Conservation (phyloP, 2,329 filamentous ascomycete genomes). For the Cladophialophora yegresii region DNA sequence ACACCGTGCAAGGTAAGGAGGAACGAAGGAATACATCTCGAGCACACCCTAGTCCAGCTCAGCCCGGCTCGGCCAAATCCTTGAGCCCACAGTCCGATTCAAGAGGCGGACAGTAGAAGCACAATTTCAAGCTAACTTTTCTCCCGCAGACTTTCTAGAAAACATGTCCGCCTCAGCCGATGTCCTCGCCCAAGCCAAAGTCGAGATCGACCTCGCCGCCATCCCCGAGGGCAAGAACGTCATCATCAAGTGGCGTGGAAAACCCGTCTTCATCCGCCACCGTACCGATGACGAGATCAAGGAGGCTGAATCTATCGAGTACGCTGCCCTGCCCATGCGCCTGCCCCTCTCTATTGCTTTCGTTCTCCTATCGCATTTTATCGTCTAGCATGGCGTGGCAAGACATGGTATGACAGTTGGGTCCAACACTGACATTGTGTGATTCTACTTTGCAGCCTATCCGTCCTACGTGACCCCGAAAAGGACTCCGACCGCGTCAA, state of each 20-base stretch:
- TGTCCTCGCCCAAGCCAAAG: constrained; percentile 98
- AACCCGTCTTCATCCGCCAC: constrained; percentile 99
- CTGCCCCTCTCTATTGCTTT: not conserved
- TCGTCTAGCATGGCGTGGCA: not conserved
- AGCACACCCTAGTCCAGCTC: not conserved
- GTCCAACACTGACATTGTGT: constrained; percentile 1
- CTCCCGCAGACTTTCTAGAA: constrained; percentile 84
- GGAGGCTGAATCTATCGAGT: constrained; percentile 84
- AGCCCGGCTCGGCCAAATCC: too few relatives aligned
- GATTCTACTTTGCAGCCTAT: constrained; percentile 48
- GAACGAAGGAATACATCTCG: not conserved
- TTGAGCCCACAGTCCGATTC: not conserved
- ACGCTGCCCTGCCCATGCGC: constrained; percentile 7
- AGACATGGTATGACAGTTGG: not conserved
- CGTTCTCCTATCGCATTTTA: not conserved
- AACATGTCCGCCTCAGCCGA: constrained; percentile 99
- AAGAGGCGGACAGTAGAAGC: not conserved
- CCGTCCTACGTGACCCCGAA: constrained; percentile 86
- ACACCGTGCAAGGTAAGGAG: constrained; percentile 88
- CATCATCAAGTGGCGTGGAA: constrained; percentile 99
- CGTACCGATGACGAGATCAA: constrained; percentile 90
- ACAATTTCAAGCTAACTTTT: constrained; percentile 1
- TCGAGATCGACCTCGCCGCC: constrained; percentile 87
- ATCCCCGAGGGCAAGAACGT: constrained; percentile 99
- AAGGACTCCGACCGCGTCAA: constrained; percentile 88